Percentiles rank a stretch among this genome's conserved stretches.
Conservation (phyloP, 768 basidiomycete genomes). For the Boletus vermiculosoides region DNA sequence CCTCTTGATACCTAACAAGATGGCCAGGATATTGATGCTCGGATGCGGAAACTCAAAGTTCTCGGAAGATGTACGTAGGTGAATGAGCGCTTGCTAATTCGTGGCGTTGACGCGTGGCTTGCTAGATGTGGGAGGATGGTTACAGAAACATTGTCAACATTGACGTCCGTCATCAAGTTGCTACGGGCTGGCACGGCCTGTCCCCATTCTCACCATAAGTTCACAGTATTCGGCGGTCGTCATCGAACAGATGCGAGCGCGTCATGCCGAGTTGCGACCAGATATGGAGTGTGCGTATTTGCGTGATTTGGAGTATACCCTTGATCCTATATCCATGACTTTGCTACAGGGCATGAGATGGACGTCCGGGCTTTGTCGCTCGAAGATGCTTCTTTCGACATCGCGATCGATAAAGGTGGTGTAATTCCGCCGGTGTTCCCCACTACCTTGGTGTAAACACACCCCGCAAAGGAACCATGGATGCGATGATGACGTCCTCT, state of each 20-base stretch:
- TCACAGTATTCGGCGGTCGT: constrained; percentile 70
- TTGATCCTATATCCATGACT: neutral
- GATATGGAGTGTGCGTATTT: constrained; percentile 66
- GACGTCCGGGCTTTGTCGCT: constrained; percentile 72
- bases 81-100: neutral
- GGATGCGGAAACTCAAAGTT: constrained; percentile 83
- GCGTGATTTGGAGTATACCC: neutral
- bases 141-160: constrained; percentile 78
- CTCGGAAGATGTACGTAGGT: constrained; percentile 70
- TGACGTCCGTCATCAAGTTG: constrained; percentile 49
- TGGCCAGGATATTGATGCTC: constrained; percentile 68
- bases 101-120: constrained; percentile 5
- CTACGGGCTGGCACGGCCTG: neutral
- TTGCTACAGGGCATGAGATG: constrained; percentile 71
- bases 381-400: constrained; percentile 58
- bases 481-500: constrained; percentile 83
- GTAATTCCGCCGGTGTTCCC: neutral
- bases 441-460: neutral
- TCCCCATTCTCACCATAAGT: neutral
- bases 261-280: constrained; percentile 49
- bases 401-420: constrained; percentile 81
- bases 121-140: constrained; percentile 84
- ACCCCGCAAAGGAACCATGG: constrained; percentile 64
- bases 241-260: constrained; percentile 68
- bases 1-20: constrained; percentile 60